Conservation (phyloP, 2,329 filamentous ascomycete species). For the Cladophialophora chaetospira region DNA sequence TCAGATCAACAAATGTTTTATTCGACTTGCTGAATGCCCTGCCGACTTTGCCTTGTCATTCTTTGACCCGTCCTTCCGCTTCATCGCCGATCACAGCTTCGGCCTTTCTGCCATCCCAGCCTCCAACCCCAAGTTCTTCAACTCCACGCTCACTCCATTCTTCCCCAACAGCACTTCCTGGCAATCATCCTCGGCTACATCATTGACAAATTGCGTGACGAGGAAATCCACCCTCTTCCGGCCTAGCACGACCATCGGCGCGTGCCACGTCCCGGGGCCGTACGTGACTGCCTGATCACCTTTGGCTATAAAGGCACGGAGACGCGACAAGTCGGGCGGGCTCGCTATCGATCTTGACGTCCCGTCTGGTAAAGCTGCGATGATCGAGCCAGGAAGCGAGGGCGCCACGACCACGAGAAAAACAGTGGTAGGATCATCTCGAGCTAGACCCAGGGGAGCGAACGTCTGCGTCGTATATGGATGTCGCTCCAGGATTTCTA, state of each 20-base stretch:
- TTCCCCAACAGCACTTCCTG: slow-evolving; percentile 51
- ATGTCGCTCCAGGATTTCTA: slow-evolving; percentile 82
- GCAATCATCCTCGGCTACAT: slow-evolving; percentile 79
- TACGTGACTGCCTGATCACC: slow-evolving; percentile 87
- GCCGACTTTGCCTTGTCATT: not conserved
- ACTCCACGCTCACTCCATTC: slow-evolving; percentile 13
- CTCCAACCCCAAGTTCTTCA: slow-evolving; percentile 10
- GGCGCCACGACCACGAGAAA: slow-evolving; percentile 92
- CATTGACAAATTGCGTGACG: slow-evolving; percentile 86
- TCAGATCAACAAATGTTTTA: not conserved
- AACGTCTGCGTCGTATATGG: slow-evolving; percentile 96
- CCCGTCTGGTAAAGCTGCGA: slow-evolving; percentile 37
- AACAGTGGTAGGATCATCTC: slow-evolving; percentile 23
- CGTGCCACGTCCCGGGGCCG: slow-evolving; percentile 89
- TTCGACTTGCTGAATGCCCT: not conserved
- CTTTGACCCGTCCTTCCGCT: not conserved
- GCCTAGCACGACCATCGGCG: slow-evolving; percentile 90
- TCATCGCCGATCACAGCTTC: slow-evolving; percentile 8
- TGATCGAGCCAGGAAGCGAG: slow-evolving; percentile 51
- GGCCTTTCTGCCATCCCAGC: not conserved
- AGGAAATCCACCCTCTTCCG: slow-evolving; percentile 74
- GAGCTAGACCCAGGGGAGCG: slow-evolving; percentile 62
- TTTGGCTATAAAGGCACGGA: slow-evolving; percentile 77
- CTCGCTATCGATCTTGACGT: slow-evolving; percentile 44
- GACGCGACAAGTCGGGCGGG: slow-evolving; percentile 69